Evolutionary conservation across 495 filamentous ascomycete genomes (phyloP).

Genomic region (Aspergillus bridgeri): DNA sequence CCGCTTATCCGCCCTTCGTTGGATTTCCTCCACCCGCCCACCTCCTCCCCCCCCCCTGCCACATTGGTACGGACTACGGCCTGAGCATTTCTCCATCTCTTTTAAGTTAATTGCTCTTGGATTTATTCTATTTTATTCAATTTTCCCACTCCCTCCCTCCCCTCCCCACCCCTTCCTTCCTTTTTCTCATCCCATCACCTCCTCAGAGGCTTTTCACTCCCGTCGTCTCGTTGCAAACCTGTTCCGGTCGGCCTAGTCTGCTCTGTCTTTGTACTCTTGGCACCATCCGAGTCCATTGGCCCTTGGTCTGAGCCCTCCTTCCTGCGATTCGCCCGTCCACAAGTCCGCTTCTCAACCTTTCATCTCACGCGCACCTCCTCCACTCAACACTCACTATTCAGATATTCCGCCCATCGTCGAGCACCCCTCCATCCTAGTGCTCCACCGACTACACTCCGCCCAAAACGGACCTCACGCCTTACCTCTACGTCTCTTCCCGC

Average conservation of each 20-base stretch:
- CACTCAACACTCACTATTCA: conserved; percentile 30
- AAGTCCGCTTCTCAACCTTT: conserved; percentile 26
- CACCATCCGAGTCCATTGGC: conserved; percentile 25
- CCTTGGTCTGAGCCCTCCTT: conserved; percentile 24
- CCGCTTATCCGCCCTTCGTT: conserved; percentile 14
- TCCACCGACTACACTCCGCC: conserved; percentile 34
- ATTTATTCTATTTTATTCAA: conserved; percentile 8
- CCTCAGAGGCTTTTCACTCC: conserved; percentile 6
- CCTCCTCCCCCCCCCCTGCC: neutral
- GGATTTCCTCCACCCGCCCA: conserved; percentile 9
- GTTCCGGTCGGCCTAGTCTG: conserved; percentile 11
- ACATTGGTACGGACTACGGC: neutral
- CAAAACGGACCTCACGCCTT: conserved; percentile 51
- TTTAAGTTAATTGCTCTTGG: neutral
- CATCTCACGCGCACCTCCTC: conserved; percentile 32
- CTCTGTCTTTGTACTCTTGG: conserved; percentile 25
- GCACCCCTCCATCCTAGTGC: conserved; percentile 27
- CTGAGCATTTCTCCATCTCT: neutral
- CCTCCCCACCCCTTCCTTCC: conserved; percentile 3
- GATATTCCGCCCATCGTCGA: conserved; percentile 27
- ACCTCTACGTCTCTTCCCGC: conserved; percentile 29
- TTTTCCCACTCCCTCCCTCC: conserved; percentile 9
- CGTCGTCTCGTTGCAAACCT: conserved; percentile 10
- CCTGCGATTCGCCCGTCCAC: conserved; percentile 26
- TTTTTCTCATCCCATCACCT: conserved; percentile 6